Conservation (phyloP, 2,329 filamentous ascomycete genomes). For the Fusarium udum region DNA sequence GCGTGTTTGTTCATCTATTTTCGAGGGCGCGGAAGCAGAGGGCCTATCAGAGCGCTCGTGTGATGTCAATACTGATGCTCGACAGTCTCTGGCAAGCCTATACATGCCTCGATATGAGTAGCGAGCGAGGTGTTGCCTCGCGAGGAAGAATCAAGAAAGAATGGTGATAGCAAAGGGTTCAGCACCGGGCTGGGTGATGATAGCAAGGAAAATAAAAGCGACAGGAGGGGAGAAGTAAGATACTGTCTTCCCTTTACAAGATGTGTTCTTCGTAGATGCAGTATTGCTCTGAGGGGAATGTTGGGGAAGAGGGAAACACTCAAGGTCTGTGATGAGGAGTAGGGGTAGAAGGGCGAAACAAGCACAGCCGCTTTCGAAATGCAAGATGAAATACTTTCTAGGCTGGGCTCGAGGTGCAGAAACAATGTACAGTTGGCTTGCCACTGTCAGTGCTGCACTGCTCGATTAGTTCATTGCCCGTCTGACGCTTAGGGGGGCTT, state of each 20-base stretch:
- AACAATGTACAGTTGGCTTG: background rate
- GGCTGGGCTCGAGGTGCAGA: background rate
- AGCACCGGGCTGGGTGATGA: background rate
- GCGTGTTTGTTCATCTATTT: background rate
- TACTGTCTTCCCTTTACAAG: background rate
- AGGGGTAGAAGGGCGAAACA: background rate
- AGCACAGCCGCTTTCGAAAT: background rate
- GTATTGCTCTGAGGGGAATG: background rate
- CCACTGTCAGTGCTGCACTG: background rate
- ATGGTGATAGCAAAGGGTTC: background rate
- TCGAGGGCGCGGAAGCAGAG: background rate
- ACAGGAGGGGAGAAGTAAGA: background rate
- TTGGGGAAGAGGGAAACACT: background rate
- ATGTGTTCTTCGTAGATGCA: background rate
- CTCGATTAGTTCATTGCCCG: background rate
- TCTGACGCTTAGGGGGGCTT: background rate
- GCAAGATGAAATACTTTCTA: background rate
- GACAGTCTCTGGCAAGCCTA: background rate
- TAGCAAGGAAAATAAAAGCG: background rate
- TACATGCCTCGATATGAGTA: background rate
- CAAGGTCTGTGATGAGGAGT: background rate
- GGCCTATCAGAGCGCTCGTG: background rate
- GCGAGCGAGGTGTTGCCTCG: background rate
- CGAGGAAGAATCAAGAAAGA: background rate
- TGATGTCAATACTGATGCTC: background rate